Conservation (phyloP, 768 basidiomycete genomes). For the Podaxis sp. region DNA sequence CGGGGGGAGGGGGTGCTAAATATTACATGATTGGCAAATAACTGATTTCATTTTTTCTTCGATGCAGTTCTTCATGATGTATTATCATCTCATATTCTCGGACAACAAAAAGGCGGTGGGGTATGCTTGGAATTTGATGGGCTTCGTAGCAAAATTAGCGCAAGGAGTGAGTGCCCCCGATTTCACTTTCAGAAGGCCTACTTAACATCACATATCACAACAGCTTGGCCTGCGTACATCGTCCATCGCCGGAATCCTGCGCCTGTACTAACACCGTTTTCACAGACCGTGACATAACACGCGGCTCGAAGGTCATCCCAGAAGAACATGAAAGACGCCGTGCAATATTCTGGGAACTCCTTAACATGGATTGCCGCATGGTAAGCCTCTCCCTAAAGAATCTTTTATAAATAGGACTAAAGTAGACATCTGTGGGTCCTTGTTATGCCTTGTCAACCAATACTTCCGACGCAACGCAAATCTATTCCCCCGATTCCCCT, state of each 20-base stretch:
- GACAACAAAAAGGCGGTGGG: constrained; percentile 72
- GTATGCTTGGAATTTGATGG: constrained; percentile 77
- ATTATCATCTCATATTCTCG: constrained; percentile 73
- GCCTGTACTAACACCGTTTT: constrained; percentile 17
- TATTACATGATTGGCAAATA: background rate
- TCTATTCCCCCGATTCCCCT: background rate
- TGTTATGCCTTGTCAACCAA: constrained; percentile 17
- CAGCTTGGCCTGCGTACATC: constrained; percentile 70
- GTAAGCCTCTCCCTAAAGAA: constrained; percentile 23
- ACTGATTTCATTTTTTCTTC: constrained; percentile 1
- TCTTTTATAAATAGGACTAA: background rate
- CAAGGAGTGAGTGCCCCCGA: constrained; percentile 54
- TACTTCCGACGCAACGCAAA: no score
- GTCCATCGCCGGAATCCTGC: background rate
- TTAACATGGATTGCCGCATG: constrained; percentile 72
- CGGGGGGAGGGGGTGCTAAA: background rate
- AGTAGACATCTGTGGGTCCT: constrained; percentile 3
- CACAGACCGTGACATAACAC: constrained; percentile 66
- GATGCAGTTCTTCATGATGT: constrained; percentile 62
- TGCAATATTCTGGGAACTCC: constrained; percentile 72
- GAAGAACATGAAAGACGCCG: constrained; percentile 72
- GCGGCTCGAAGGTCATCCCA: constrained; percentile 58
- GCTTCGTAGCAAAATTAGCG: constrained; percentile 70
- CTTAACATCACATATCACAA: constrained; percentile 11
- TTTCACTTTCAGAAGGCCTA: constrained; percentile 14